A percentile compares a stretch with the other conserved stretches of the same genome.
These are phyloP conservation scores for Trichoderma atroviride DNA, from an alignment of 2,329 filamentous ascomycete species.

Conservation along the genomic window DNA sequence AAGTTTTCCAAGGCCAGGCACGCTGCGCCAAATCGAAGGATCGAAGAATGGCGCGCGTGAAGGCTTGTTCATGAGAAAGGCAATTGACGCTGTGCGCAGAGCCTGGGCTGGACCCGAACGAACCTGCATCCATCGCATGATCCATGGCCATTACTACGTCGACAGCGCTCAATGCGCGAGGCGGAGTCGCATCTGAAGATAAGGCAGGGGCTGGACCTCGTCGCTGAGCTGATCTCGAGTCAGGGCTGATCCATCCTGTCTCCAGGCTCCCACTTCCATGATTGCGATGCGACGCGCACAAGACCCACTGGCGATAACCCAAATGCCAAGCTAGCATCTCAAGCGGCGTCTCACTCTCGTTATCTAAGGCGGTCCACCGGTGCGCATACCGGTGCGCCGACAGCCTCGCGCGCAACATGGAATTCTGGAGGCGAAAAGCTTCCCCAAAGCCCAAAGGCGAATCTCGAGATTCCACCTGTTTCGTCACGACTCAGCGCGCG, in stretches of 20 bases:
- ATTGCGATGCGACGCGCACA: slow-evolving; percentile 18
- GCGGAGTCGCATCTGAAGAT: slow-evolving; percentile 8
- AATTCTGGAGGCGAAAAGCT: slow-evolving; percentile 15
- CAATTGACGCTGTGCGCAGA: not conserved
- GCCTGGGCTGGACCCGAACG: not conserved
- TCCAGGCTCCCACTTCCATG: slow-evolving; percentile 18
- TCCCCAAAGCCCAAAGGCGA: not conserved
- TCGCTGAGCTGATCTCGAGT: slow-evolving; percentile 6
- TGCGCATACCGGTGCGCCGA: not conserved
- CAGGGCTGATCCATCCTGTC: slow-evolving; percentile 17
- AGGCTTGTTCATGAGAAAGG: slow-evolving; percentile 9
- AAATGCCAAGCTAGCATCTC: slow-evolving; percentile 13
- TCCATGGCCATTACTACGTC: slow-evolving; percentile 9
- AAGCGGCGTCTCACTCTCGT: slow-evolving; percentile 18
- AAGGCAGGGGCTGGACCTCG: slow-evolving; percentile 19
- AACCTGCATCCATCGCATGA: slow-evolving; percentile 9
- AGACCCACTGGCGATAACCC: slow-evolving; percentile 18
- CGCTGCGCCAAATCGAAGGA: slow-evolving; percentile 1
- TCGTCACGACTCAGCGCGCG: slow-evolving; percentile 8
- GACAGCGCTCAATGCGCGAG: slow-evolving; percentile 4
- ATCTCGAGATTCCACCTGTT: slow-evolving; percentile 6
- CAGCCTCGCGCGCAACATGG: not conserved
- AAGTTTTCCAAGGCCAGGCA: slow-evolving; percentile 14
- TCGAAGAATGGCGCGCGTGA: not conserved
- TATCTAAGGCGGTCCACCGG: slow-evolving; percentile 12